Percentiles rank a stretch among this genome's conserved stretches.
These are phyloP conservation scores for Dioscorea zingiberensis DNA, from an alignment of 106 monocot genomes.

Conservation along the genomic window DNA sequence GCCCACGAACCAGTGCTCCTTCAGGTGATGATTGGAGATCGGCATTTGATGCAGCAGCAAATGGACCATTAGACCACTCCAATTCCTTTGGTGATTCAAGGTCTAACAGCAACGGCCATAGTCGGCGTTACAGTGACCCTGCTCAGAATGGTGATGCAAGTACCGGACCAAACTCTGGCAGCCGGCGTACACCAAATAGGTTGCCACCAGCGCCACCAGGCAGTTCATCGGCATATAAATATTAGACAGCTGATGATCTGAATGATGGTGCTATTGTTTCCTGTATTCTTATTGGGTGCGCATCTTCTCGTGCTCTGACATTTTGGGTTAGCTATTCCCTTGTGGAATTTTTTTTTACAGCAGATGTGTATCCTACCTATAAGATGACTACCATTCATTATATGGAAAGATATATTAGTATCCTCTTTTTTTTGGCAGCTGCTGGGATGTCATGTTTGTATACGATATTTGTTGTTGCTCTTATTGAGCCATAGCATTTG, in stretches of 20 bases:
- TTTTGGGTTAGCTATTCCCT: background rate
- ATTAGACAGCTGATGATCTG: slow-evolving; percentile 13
- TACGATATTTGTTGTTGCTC: too few relatives aligned
- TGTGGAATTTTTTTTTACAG: background rate
- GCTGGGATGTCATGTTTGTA: too few relatives aligned
- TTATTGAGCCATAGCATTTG: too few relatives aligned
- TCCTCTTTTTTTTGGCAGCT: background rate
- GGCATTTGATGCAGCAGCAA: slow-evolving; percentile 79
- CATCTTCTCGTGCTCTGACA: background rate
- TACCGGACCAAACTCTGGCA: slow-evolving; percentile 56
- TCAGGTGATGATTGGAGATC: slow-evolving; percentile 78
- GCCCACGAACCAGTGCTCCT: slow-evolving; percentile 29
- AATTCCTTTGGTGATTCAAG: slow-evolving; percentile 24
- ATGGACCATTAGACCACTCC: slow-evolving; percentile 33
- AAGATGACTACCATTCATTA: background rate
- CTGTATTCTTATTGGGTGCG: slow-evolving; percentile 20
- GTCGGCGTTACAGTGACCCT: slow-evolving; percentile 50
- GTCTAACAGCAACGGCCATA: slow-evolving; percentile 56
- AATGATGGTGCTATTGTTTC: background rate
- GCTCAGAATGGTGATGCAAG: slow-evolving; percentile 49
- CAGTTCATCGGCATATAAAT: slow-evolving; percentile 27
- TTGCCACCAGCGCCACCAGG: slow-evolving; percentile 75
- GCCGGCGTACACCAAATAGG: slow-evolving; percentile 84
- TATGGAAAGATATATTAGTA: slow-evolving; percentile 2
- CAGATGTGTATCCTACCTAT: background rate